Base-by-base conservation (phyloP, 2,329 filamentous ascomycete genomes). In the Fusarium proliferatum region DNA sequence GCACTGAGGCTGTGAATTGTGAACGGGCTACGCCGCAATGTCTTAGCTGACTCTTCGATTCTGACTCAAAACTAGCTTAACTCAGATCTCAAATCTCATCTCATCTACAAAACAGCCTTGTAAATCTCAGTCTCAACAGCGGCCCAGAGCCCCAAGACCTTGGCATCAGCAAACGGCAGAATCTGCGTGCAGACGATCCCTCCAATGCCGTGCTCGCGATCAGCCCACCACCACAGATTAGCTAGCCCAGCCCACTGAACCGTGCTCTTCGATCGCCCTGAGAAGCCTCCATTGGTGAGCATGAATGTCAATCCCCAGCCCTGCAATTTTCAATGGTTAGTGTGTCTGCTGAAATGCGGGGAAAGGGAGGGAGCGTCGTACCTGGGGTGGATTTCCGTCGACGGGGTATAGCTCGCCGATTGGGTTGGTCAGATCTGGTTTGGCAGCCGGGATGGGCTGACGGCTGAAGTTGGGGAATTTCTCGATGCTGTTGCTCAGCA, bases 401-500 rank as follows among this genome's bases (percentile, higher is more conserved):
- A 84, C 77, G 2, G 84, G 84, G 73, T 88, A 91, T 17, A 91
- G 61, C 36, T 90, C 87, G 1, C 84, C 80, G 4, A 86, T 69
- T 0, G 80, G 77, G 72, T 88, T 87, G 5, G 85, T 85, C 13
- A 88, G 80, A 19, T 86, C 81, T 0, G 85, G 85, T 69, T 88
- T 89, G 2, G 86, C 81, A 3, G 84, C 83, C 0, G 85, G 79
- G 5, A 88, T 82, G 5, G 76, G 75, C 66, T 84, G 81, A 2
- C 86, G 83, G 3, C 84, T 84, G 63, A 88, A 89, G 69, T 90
- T 76, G 1, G 89, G 88, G 53, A 87, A 85, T 2, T 86, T 67
- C 0, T 87, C 84, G 57, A 92, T 86, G 71, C 91, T 90, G 77
- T 93, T 93, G 64, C 83, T 83, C 79, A 90, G 93, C 88, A 93